Evolutionary conservation across 495 filamentous ascomycete genomes (phyloP), one percentile per base, ranked within the genome.

Genomic region (Hypoxylon crocopeplum): DNA sequence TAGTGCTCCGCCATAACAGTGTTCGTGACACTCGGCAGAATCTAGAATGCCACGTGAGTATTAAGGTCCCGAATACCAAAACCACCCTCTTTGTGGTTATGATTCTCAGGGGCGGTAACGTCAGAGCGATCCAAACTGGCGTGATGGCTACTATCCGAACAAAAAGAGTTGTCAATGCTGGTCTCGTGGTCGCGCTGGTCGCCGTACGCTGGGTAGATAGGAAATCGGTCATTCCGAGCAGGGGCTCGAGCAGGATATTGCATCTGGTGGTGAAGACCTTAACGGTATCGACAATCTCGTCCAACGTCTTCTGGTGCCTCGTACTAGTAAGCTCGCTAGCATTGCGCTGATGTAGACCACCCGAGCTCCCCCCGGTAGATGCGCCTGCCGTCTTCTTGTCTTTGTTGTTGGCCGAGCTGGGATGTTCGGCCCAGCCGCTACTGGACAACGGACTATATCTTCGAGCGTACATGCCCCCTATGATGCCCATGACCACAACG

Each of bases 221-320:
- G 70, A 96, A 97, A 69, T 96, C 91, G 42, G 93, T 97, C 56
- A 98, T 77, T 57, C 88, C 84, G 22, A 95, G 79, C 32, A 96
- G 81, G 3, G 94, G 94, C 59, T 96, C 92, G 15, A 97, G 81
- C 7, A 99, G 79, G 29, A 97, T 87, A 72, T 96, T 96, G 74
- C 95, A 96, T 37, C 94, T 80, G 3, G 85, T 86, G 1, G 92
- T 98, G 66, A 99, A 92, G 19, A 86, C 83, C 69, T 88, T 88
- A 56, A 99, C 76, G 0, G 89, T 93, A 60, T 97, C 92, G 41
- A 99, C 88, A 55, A 99, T 98, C 76, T 98, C 94, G 64, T 99
- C 94, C 32, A 99, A 77, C 33, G 92, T 97, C 73, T 84, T 84
- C 62, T 84, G 82, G 63, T 94, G 90, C 13, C 85, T 86, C 34